Evolutionary conservation across 352 stramenopile genomes (phyloP), one percentile per base, ranked within the genome.

Genomic region (Globisporangium abappressorium): DNA sequence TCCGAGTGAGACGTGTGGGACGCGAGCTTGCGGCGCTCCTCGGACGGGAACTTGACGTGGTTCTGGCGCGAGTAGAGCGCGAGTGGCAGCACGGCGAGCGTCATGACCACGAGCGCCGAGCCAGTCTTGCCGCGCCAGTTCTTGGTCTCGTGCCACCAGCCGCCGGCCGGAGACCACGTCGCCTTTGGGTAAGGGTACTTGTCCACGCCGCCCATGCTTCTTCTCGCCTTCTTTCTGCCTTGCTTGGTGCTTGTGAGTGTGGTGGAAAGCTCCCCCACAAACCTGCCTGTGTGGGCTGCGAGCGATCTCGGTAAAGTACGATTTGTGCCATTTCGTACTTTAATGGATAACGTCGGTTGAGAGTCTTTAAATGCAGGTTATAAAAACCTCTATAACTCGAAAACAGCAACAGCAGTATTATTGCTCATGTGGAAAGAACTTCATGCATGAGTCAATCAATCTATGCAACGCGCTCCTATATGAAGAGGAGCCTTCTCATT

Each of bases 171-270:
- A 65, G 87, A 94, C 87, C 87, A 95, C 75, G 83, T 92, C 81
- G 90, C 84, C 83, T 93, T 93, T 55, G 87, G 87, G 73, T 92
- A 93, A 72, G 85, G 87, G 81, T 89, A 95, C 76, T 92, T 87
- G 74, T 84, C 80, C 41, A 86, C 81, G 66, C 83, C 87, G 72
- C 87, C 85, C 87, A 95, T 94, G 63, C 22, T 65, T n/a, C 43
- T 64, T 68, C 3, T 20, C 55, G 36, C 33, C 47, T 67, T 9
- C 22, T 63, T 30, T 56, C 24, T 36, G 51, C 54, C 49, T 53
- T 74, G 53, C 36, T 67, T 57, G 46, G 33, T 43, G 18, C 43
- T 51, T 51, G 43, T 51, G 43, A 11, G 12, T 43, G 11, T 46
- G 38, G 38, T 43, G 36, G 38, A 46, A 38, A 12, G 38, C 38